A percentile compares a stretch with the other conserved stretches of the same genome.
Evolutionary conservation across 495 filamentous ascomycete species (phyloP).

Genomic region (Podospora appendiculata): DNA sequence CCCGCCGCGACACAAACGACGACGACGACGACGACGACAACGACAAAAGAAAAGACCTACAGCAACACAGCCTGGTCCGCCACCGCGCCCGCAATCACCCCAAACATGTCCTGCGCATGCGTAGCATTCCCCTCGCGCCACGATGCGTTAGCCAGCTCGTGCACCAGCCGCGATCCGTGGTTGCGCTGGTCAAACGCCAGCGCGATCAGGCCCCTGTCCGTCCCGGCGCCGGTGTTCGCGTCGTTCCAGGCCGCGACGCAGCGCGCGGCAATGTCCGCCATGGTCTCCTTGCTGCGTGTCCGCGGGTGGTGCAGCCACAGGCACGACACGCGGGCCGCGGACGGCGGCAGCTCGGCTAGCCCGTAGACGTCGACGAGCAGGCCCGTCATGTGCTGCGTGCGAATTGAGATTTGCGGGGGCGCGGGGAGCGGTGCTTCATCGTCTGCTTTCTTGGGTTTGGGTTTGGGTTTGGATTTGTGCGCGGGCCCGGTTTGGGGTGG

Average conservation of each 20-base stretch:
- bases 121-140: constrained; percentile 75
- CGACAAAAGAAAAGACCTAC: constrained; percentile 8
- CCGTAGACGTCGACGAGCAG: constrained; percentile 73
- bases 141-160: constrained; percentile 52
- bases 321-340: constrained; percentile 50
- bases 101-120: constrained; percentile 88
- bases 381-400: constrained; percentile 62
- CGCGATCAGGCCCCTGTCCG: constrained; percentile 55
- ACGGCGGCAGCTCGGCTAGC: constrained; percentile 56
- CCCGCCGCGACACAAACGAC: too few species aligned
- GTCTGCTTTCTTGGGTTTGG: background rate
- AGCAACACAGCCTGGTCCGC: constrained; percentile 52
- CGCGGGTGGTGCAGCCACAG: constrained; percentile 87
- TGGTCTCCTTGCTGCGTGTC: constrained; percentile 56
- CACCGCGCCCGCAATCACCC: constrained; percentile 53
- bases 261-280: constrained; percentile 45
- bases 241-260: constrained; percentile 29
- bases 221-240: constrained; percentile 2
- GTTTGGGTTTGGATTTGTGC: background rate
- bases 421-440: constrained; percentile 10
- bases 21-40: too few species aligned
- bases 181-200: constrained; percentile 86
- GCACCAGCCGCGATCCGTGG: constrained; percentile 66
- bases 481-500: too few species aligned
- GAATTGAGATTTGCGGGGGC: constrained; percentile 46